A percentile compares a stretch with the other conserved stretches of the same genome.
phyloP scores from a whole-genome alignment of 1,139 yeast species.

The Pichia terricola region DNA sequence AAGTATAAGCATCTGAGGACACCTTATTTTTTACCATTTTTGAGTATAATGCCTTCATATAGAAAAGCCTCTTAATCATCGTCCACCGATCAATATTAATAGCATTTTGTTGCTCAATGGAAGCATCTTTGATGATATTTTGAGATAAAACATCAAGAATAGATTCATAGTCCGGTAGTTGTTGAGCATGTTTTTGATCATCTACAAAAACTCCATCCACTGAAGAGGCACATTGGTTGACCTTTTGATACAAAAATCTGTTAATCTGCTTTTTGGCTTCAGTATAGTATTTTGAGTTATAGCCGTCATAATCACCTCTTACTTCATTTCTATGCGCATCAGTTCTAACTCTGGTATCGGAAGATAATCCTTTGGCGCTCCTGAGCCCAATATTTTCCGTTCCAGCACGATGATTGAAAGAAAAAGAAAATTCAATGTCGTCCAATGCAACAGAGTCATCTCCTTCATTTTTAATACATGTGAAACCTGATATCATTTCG shows the following conservation, averaged over 20 bases:
- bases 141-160: constrained; percentile 43
- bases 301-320: constrained; percentile 54
- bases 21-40: neutral
- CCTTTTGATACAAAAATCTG: constrained; percentile 29
- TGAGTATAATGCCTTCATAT: constrained; percentile 46
- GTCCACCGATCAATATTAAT: constrained; percentile 53
- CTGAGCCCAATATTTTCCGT: constrained; percentile 78
- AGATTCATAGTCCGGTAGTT: constrained; percentile 48
- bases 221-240: constrained; percentile 37
- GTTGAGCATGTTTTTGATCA: constrained; percentile 17
- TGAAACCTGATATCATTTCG: constrained; percentile 43
- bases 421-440: constrained; percentile 36
- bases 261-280: constrained; percentile 46
- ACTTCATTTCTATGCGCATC: constrained; percentile 61
- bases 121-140: constrained; percentile 27
- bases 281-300: constrained; percentile 27
- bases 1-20: neutral
- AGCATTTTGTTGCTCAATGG: constrained; percentile 12
- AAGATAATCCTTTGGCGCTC: constrained; percentile 71
- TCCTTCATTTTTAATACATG: constrained; percentile 16
- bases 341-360: constrained; percentile 71
- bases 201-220: constrained; percentile 22
- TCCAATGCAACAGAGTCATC: constrained; percentile 14
- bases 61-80: constrained; percentile 58
- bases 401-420: constrained; percentile 85